Evolutionary conservation across 805 yeast species (phyloP), one percentile per base, ranked within the genome.

Genomic region (Debaryomyces hansenii): DNA sequence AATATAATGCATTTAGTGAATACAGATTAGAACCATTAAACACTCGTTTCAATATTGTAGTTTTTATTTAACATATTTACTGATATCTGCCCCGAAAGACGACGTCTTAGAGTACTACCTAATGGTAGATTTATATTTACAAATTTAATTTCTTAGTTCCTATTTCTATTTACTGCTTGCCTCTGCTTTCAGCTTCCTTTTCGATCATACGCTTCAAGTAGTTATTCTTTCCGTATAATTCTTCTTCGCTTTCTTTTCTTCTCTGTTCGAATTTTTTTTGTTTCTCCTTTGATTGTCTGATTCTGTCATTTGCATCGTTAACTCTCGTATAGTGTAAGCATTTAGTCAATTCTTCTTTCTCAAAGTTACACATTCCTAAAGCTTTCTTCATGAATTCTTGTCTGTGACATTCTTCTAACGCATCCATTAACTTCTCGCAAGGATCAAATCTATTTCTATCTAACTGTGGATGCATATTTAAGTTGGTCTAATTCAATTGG

Each of bases 341-440:
- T 58, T 80, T 72, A 31, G 85, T 69, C 44, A 94, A 74, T 42
- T 87, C 91, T 51, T 86, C 88, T 58, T 90, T 90, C 57, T 86
- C 84, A 44, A 83, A 82, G 66, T 90, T 89, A 69, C 99, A 92
- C 48, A 80, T 74, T 21, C 98, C 98, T 54, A 89, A 71, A 6
- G 87, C 83, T 62, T 87, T 81, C 53, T 80, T 77, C 49, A 86
- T 55, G 54, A 83, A 85, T 45, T 83, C 85, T 45, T 76, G 76
- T 48, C 81, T 77, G 58, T 91, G 97, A 63, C 99, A 92, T 61
- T 88, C 85, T 57, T 92, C 96, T 5, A 92, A 77, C 0, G 96
- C 97, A 50, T 85, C 84, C 63, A 94, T 90, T 35, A 90, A 77
- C 50, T 85, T 87, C 43, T 79, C 82, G 65, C 99, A 92, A 15